Conservation (phyloP, 2,329 filamentous ascomycete species). For the Colletotrichum sp. region DNA sequence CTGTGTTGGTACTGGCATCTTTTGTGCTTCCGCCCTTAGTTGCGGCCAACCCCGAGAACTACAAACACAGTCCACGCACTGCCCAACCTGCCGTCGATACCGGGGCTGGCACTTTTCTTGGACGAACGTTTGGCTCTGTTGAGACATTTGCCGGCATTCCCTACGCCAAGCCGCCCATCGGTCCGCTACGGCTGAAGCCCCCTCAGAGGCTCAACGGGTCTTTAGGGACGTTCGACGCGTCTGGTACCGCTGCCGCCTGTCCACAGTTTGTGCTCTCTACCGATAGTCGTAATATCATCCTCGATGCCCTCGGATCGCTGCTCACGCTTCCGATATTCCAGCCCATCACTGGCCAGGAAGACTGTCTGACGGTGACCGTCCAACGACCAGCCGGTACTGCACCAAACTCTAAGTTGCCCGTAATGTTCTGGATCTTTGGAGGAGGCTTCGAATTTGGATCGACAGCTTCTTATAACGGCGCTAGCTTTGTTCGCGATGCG, state of each 20-base stretch:
- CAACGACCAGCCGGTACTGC: conserved; percentile 63
- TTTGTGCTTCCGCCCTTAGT: background rate
- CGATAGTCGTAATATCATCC: conserved; percentile 41
- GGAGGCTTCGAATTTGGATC: conserved; percentile 66
- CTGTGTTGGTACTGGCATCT: background rate
- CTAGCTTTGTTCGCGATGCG: conserved; percentile 49
- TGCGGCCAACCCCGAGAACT: background rate
- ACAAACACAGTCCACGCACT: background rate
- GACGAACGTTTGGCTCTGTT: conserved; percentile 48
- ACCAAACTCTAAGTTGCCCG: conserved; percentile 62
- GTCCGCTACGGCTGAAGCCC: conserved; percentile 70
- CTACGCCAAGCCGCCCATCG: conserved; percentile 73
- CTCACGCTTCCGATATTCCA: conserved; percentile 64
- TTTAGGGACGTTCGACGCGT: conserved; percentile 67
- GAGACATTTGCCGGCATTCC: conserved; percentile 79
- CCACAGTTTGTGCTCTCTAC: conserved; percentile 73
- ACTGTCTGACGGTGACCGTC: conserved; percentile 68
- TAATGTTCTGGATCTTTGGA: conserved; percentile 75
- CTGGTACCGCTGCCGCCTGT: conserved; percentile 64
- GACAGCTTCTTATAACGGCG: conserved; percentile 57
- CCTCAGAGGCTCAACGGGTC: conserved; percentile 64
- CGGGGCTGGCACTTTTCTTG: conserved; percentile 61
- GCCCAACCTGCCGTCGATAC: conserved; percentile 57
- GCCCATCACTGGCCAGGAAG: conserved; percentile 60
- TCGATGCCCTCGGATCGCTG: conserved; percentile 53